These are phyloP conservation scores for Fusarium nodosum DNA, from an alignment of 2,329 filamentous ascomycete species.

Conservation along the genomic window DNA sequence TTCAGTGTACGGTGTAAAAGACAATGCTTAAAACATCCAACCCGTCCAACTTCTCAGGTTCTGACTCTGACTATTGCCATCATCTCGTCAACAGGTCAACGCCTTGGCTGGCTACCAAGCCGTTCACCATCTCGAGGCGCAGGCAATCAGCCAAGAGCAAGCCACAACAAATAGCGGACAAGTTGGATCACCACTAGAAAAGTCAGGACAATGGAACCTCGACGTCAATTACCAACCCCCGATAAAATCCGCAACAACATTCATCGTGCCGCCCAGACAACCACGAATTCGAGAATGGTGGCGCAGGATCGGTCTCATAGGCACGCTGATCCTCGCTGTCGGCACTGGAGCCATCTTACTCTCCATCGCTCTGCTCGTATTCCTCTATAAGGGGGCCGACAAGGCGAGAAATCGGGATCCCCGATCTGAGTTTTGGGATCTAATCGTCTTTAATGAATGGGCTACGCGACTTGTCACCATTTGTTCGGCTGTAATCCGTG, in stretches of 20 bases:
- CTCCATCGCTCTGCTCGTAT: constrained; percentile 21
- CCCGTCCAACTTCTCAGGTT: no score
- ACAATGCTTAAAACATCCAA: background rate
- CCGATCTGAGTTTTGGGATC: constrained; percentile 17
- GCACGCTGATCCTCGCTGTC: background rate
- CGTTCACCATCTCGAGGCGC: background rate
- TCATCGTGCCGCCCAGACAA: background rate
- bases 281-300: constrained; percentile 14
- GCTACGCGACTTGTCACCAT: constrained; percentile 29
- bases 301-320: constrained; percentile 14
- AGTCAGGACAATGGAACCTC: background rate
- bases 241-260: background rate
- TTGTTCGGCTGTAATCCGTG: constrained; percentile 24
- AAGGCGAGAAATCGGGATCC: constrained; percentile 5
- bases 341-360: constrained; percentile 15
- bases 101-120: background rate
- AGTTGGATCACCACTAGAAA: background rate
- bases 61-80: no score
- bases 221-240: background rate
- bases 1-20: background rate
- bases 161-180: background rate
- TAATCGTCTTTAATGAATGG: constrained; percentile 19
- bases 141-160: background rate
- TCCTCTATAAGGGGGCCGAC: constrained; percentile 18
- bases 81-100: background rate